Conservation (phyloP, 108 stramenopile species). For the Asterionellopsis glacialis region DNA sequence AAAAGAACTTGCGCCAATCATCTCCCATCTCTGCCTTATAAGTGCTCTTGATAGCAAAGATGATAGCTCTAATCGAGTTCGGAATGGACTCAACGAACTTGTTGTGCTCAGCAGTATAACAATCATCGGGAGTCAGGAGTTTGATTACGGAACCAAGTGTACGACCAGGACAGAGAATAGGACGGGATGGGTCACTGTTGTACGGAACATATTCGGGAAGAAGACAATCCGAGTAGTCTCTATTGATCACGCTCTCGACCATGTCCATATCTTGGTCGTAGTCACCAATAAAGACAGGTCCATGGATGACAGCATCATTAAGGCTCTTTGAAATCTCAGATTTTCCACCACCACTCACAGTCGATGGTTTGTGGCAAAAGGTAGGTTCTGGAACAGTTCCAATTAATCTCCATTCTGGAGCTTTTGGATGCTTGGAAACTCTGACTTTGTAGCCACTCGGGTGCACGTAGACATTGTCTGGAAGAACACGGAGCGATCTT, state of each 20-base stretch:
- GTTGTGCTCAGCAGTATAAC: slow-evolving; percentile 43
- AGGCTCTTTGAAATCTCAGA: slow-evolving; percentile 47
- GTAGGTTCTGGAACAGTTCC: slow-evolving; percentile 51
- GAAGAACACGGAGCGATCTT: slow-evolving; percentile 34
- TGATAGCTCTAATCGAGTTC: slow-evolving; percentile 38
- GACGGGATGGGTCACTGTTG: slow-evolving; percentile 17
- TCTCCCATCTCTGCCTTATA: slow-evolving; percentile 40
- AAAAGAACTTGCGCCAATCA: slow-evolving; percentile 38
- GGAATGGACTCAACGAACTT: slow-evolving; percentile 37
- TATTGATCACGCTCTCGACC: slow-evolving; percentile 30
- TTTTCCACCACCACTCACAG: slow-evolving; percentile 51
- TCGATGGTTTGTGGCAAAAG: slow-evolving; percentile 57
- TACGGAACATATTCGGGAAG: slow-evolving; percentile 32
- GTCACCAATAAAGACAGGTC: slow-evolving; percentile 45
- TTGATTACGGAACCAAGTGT: slow-evolving; percentile 53
- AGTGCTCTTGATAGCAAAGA: slow-evolving; percentile 53
- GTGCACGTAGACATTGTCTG: slow-evolving; percentile 42
- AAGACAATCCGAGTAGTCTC: slow-evolving; percentile 39
- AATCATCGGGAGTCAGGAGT: slow-evolving; percentile 46
- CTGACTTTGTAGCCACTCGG: slow-evolving; percentile 47
- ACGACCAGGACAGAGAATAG: slow-evolving; percentile 30
- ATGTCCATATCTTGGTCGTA: slow-evolving; percentile 43
- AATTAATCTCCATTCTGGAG: slow-evolving; percentile 32
- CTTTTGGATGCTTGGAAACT: slow-evolving; percentile 37
- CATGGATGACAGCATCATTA: slow-evolving; percentile 50